phyloP scores from a whole-genome alignment of 2,329 filamentous ascomycete genomes.

The Fusarium goolgardi region DNA sequence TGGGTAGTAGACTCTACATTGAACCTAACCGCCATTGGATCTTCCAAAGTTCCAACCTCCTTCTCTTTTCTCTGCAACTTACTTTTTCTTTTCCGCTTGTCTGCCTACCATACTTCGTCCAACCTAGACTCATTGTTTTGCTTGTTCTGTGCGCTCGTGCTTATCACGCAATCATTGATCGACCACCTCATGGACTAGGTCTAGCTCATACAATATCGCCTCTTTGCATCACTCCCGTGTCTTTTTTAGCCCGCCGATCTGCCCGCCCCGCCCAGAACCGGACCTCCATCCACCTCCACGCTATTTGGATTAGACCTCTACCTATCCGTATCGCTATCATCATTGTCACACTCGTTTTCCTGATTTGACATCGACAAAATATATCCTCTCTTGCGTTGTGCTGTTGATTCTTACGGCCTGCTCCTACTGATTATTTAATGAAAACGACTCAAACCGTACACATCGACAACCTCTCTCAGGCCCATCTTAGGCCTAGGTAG shows the following conservation, averaged over 20 bases:
- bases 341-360: constrained; percentile 13
- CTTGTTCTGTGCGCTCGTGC: constrained; percentile 3
- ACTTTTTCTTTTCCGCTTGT: constrained; percentile 15
- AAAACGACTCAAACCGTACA: constrained; percentile 22
- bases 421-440: constrained; percentile 40
- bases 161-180: constrained; percentile 29
- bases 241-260: constrained; percentile 28
- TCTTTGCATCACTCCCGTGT: constrained; percentile 15
- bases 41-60: constrained; percentile 2
- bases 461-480: constrained; percentile 26
- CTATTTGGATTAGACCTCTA: constrained; percentile 18
- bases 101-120: constrained; percentile 7
- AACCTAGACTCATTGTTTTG: not conserved
- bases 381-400: constrained; percentile 16
- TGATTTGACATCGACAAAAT: constrained; percentile 31
- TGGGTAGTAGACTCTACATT: constrained; percentile 18
- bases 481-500: constrained; percentile 41
- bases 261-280: constrained; percentile 39
- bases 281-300: constrained; percentile 39
- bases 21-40: constrained; percentile 10
- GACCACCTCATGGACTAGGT: constrained; percentile 17
- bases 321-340: constrained; percentile 29
- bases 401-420: constrained; percentile 15
- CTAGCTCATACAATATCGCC: constrained; percentile 26
- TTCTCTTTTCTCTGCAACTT: constrained; percentile 2